These are phyloP conservation scores for Entelexis paramagnoliae DNA, from an alignment of 1,139 yeast species.

Conservation along the genomic window DNA sequence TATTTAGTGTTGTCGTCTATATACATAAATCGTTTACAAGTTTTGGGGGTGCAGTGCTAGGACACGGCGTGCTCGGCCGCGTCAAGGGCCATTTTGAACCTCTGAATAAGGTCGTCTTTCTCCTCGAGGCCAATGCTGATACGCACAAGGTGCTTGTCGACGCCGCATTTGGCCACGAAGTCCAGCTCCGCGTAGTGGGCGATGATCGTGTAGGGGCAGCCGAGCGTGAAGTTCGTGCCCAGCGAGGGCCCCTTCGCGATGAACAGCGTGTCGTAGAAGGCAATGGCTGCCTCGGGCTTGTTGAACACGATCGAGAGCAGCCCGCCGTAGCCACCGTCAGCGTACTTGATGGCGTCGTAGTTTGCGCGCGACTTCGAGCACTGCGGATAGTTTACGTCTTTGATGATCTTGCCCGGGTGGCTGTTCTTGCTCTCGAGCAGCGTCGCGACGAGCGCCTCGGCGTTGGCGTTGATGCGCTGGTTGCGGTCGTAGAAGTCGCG, in stretches of 20 bases:
- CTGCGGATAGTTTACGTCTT: constrained; percentile 63
- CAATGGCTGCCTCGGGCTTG: constrained; percentile 53
- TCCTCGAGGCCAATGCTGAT: constrained; percentile 64
- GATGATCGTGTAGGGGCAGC: constrained; percentile 81
- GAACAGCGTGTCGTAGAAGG: constrained; percentile 63
- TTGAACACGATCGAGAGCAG: constrained; percentile 67
- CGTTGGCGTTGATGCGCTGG: constrained; percentile 51
- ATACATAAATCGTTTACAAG: neutral
- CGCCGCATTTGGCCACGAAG: constrained; percentile 74
- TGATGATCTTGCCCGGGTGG: constrained; percentile 35
- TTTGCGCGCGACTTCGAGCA: constrained; percentile 44
- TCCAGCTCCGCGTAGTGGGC: constrained; percentile 84
- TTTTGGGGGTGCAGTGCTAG: neutral
- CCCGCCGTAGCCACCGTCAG: constrained; percentile 88
- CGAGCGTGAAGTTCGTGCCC: constrained; percentile 87
- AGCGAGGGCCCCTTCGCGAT: constrained; percentile 89
- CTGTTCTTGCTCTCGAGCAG: constrained; percentile 25
- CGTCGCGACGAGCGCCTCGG: constrained; percentile 44
- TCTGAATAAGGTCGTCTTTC: constrained; percentile 35
- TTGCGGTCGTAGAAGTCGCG: constrained; percentile 74
- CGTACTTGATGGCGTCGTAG: constrained; percentile 60
- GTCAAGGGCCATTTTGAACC: constrained; percentile 34
- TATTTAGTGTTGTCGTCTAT: no score
- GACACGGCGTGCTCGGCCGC: constrained; percentile 20
- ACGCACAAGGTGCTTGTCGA: constrained; percentile 68